Evolutionary conservation across 163 green algal genomes (phyloP), one percentile per base, ranked within the genome.

Genomic region (Chlorella variabilis): DNA sequence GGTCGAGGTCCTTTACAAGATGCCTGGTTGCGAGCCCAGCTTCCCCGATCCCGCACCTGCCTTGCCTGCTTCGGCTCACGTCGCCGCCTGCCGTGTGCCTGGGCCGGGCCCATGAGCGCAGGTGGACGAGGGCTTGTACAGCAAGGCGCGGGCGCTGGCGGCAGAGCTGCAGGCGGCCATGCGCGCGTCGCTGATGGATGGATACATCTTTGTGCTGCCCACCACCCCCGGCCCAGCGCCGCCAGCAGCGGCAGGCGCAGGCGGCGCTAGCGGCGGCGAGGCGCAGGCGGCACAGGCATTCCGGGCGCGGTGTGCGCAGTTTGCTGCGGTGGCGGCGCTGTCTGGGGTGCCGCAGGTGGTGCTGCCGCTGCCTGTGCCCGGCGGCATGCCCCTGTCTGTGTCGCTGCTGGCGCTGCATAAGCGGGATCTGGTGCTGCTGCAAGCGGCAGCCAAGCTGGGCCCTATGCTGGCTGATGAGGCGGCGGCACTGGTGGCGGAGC

Each of bases 201-300:
- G 77, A 29, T 89, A 87, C 51, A 68, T 90, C 62, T 83, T 90
- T 80, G 87, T 90, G 54, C 71, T 90, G 34, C 86, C 86, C 56
- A 85, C 81, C 21, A 75, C 79, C 31, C 75, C 86, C 27, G 81
- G 85, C 5, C 54, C 67, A 3, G 75, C 78, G 21, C 73, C 65
- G 0, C 36, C 29, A 66, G 6, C 58, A 27, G 17, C 54, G 23
- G 23, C 18, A n/a, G 23, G 23, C 23, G 18, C 54, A n/a, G 23
- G 18, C 18, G 54, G 6, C 9, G 9, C 54, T 9, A 33, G 34
- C 6, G 18, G 8, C 39, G 27, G 31, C 18, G 66, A 67, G n/a
- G 25, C 31, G 41, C 58, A 77, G n/a, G 48, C 58, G 4, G 9
- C 61, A 15, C 51, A 11, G 2, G 36, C 9, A 1, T 87, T 71